phyloP scores from a whole-genome alignment of 805 yeast genomes.

The Wickerhamomyces bovis region DNA sequence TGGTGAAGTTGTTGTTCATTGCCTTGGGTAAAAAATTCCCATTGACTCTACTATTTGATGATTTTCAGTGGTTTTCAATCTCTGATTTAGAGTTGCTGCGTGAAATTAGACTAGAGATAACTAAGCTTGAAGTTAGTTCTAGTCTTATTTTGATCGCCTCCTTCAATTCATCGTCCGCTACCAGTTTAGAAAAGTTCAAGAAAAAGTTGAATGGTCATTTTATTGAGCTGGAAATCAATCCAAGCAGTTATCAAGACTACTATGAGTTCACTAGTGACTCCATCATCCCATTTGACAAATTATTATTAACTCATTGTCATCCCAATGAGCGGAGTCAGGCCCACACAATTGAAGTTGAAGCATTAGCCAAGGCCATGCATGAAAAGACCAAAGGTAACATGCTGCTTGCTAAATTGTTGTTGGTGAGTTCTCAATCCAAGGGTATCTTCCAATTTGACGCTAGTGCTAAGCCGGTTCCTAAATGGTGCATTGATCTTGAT shows the following conservation, averaged over 20 bases:
- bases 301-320: background rate
- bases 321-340: background rate
- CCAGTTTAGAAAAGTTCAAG: constrained; percentile 11
- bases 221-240: constrained; percentile 15
- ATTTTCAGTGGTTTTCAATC: constrained; percentile 38
- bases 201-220: constrained; percentile 15
- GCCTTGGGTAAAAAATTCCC: constrained; percentile 35
- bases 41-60: constrained; percentile 40
- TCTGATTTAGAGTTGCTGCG: constrained; percentile 24
- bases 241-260: constrained; percentile 7
- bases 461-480: constrained; percentile 3
- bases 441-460: constrained; percentile 5
- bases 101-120: constrained; percentile 23
- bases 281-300: constrained; percentile 4
- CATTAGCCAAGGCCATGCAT: constrained; percentile 16
- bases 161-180: constrained; percentile 10
- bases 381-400: constrained; percentile 21
- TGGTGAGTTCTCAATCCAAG: constrained; percentile 9
- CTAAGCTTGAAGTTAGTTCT: constrained; percentile 19
- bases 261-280: constrained; percentile 4
- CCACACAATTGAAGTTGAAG: background rate
- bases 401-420: constrained; percentile 9
- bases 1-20: constrained; percentile 37
- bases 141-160: constrained; percentile 24
- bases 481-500: constrained; percentile 19